These are phyloP conservation scores for Sphaerulina vaccinii DNA, from an alignment of 2,329 filamentous ascomycete genomes.

Conservation along the genomic window DNA sequence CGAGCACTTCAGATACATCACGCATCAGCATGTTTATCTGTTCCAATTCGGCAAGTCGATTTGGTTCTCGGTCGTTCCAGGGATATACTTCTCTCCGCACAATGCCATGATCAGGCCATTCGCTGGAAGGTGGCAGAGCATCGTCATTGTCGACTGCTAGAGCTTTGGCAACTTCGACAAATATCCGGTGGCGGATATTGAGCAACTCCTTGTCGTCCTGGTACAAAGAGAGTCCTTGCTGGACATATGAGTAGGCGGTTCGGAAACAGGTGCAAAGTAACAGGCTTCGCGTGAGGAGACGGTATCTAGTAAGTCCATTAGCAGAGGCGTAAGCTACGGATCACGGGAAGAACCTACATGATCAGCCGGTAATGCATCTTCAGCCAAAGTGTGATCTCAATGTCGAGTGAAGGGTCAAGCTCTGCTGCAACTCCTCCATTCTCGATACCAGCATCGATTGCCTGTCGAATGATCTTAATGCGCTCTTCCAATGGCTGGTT, in stretches of 20 bases:
- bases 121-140: conserved; percentile 12
- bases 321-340: background rate
- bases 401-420: conserved; percentile 27
- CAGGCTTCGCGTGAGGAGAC: conserved; percentile 51
- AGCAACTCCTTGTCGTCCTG: conserved; percentile 58
- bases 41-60: conserved; percentile 58
- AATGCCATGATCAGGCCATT: conserved; percentile 67
- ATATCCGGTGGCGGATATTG: conserved; percentile 55
- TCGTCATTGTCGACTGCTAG: conserved; percentile 21
- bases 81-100: conserved; percentile 66
- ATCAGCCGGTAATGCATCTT: conserved; percentile 29
- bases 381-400: conserved; percentile 51
- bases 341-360: conserved; percentile 19
- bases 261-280: conserved; percentile 61
- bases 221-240: conserved; percentile 58
- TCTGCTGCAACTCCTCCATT: conserved; percentile 18
- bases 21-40: conserved; percentile 70
- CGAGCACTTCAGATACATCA: conserved; percentile 74
- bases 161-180: conserved; percentile 23
- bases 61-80: conserved; percentile 62
- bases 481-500: conserved; percentile 41
- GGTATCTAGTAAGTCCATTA: conserved; percentile 23
- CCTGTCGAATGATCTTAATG: conserved; percentile 31
- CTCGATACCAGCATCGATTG: conserved; percentile 23
- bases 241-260: conserved; percentile 65